phyloP scores from a whole-genome alignment of 495 filamentous ascomycete genomes.

The Tuber aestivum region DNA sequence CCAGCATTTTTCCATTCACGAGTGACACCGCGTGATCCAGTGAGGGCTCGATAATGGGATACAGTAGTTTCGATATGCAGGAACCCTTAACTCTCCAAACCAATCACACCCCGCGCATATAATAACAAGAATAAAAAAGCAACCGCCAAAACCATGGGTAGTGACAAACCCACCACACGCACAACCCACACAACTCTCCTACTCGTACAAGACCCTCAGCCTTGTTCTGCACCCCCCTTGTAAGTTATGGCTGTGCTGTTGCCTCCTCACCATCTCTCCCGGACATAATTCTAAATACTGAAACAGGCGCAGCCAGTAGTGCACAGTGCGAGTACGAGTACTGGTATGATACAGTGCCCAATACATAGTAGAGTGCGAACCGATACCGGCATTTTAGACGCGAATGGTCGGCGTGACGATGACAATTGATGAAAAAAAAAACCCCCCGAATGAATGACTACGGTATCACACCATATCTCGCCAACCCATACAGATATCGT shows the following conservation, averaged over 20 bases:
- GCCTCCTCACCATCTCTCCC: background rate
- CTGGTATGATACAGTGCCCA: too few species aligned
- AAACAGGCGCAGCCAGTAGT: background rate
- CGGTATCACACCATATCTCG: too few species aligned
- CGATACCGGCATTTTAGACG: background rate
- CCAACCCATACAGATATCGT: too few species aligned
- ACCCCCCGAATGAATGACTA: background rate
- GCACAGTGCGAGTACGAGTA: too few species aligned
- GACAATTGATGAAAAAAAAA: too few species aligned
- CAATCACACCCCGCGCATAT: background rate
- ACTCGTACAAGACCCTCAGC: too few species aligned
- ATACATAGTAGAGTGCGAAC: background rate
- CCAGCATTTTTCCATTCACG: background rate
- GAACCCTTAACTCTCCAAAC: background rate
- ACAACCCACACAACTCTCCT: too few species aligned
- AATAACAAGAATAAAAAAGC: background rate
- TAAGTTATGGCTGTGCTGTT: background rate
- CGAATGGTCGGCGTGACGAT: background rate
- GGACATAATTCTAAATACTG: background rate
- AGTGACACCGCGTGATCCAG: background rate
- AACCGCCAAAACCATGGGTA: background rate
- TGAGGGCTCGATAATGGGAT: background rate
- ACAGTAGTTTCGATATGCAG: background rate
- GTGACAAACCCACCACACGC: too few species aligned
- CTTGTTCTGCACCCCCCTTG: background rate